Percentiles rank a stretch among this genome's conserved stretches.
Conservation (phyloP, 164 flowering plant species). For the Amborella trichopoda region DNA sequence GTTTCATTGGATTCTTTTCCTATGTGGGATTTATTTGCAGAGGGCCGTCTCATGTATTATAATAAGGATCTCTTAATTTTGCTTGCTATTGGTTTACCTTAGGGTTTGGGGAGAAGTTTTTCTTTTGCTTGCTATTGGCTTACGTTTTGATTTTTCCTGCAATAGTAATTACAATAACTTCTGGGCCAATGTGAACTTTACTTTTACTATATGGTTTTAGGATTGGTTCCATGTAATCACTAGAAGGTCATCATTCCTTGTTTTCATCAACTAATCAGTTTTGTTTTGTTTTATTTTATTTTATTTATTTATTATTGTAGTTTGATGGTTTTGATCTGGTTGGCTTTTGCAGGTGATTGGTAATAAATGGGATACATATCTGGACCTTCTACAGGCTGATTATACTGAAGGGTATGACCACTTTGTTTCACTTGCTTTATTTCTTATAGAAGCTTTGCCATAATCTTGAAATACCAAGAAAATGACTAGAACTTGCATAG, state of each 20-base stretch:
- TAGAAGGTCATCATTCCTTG: neutral
- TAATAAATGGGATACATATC: conserved; percentile 79
- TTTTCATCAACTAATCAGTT: neutral
- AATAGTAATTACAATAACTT: too few species aligned
- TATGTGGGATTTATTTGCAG: too few species aligned
- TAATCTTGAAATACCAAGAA: too few species aligned
- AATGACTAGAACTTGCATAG: too few species aligned
- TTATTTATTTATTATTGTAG: neutral
- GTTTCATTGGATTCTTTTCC: neutral
- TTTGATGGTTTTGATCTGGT: neutral
- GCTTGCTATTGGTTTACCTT: too few species aligned
- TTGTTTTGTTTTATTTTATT: neutral
- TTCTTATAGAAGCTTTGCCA: too few species aligned
- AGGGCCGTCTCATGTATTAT: too few species aligned
- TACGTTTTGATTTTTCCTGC: too few species aligned
- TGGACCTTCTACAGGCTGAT: conserved; percentile 81
- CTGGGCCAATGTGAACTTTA: too few species aligned
- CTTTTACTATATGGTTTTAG: neutral
- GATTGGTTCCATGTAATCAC: neutral
- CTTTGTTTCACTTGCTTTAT: neutral
- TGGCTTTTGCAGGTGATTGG: conserved; percentile 50
- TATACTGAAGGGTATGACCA: conserved; percentile 69
- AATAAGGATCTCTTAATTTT: too few species aligned
- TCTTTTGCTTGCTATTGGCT: too few species aligned
- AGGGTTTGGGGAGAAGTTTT: too few species aligned